Evolutionary conservation across 495 filamentous ascomycete genomes (phyloP), one percentile per base, ranked within the genome.

Genomic region (Talaromyces proteolyticus): DNA sequence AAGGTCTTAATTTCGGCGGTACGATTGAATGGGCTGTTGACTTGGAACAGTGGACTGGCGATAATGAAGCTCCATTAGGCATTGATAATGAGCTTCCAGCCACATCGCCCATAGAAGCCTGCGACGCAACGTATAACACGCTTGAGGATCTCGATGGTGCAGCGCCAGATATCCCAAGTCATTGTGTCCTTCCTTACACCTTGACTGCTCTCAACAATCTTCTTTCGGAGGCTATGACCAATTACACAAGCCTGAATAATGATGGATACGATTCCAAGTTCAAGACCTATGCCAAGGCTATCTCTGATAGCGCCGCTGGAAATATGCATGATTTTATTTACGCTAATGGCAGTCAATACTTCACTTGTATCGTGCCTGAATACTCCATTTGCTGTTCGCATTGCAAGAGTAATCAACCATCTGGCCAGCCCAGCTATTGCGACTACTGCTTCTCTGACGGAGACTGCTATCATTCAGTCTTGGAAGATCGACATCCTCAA

Each of bases 21-120:
- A 62, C 58, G 19, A 52, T 53, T 8, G 59, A 62, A 38, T 62
- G 59, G 59, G 59, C 59, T 4, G 52, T 58, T 16, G 59, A 62
- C 29, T 43, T 60, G 17, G 49, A 61, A 34, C n/a, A 37, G 4
- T 60, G 29, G 8, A 34, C 29, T 34, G 14, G 8, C 29, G 29
- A 34, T n/a, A n/a, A n/a, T n/a, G n/a, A n/a, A n/a, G n/a, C n/a
- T n/a, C n/a, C n/a, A n/a, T n/a, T n/a, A n/a, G n/a, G n/a, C n/a
- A n/a, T n/a, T n/a, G n/a, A n/a, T n/a, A n/a, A n/a, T n/a, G n/a
- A n/a, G n/a, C n/a, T n/a, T n/a, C n/a, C n/a, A n/a, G n/a, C n/a
- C n/a, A n/a, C n/a, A n/a, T n/a, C n/a, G n/a, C n/a, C n/a, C 29
- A 34, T 34, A 34, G 4, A 34, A 4, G 29, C 8, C 29, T 34